Base-by-base conservation (phyloP, 305 asterid genomes). In the Fraxinus xanthoxyloides region DNA sequence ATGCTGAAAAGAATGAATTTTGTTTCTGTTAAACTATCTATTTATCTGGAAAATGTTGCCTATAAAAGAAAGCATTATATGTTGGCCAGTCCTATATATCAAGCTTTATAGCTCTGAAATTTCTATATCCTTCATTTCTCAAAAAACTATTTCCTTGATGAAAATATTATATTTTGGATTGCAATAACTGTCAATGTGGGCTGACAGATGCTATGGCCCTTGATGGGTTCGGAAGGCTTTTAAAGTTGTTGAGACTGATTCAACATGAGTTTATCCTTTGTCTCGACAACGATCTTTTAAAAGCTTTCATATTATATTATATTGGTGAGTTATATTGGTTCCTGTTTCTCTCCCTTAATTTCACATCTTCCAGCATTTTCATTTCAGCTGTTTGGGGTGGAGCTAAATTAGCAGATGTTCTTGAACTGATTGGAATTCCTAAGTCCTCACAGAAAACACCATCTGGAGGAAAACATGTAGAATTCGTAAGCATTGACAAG, bases 321-420 rank as follows among this genome's bases (percentile, higher is more conserved):
- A 9, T 30, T 7, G n/a, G n/a, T 28, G 19, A 24, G 73, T 65
- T 77, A 38, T 23, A 9, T 38, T 10, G 23, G 38, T 65, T 61
- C 15, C 38, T 30, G 76, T 19, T 79, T 82, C 21, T 72, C 72
- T 79, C 65, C 54, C 46, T 54, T 78, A 4, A 56, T 43, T 40
- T 83, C 59, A 9, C 48, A 26, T 82, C 79, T 78, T 83, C 35
- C n/a, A 83, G 82, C 69, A 30, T 86, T 84, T 69, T 75, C 63
- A 73, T 80, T 88, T 82, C 96, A 95, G 99, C 97, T 88, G 89
- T 91, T 72, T 95, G 99, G 98, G 88, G 90, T 86, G 98, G 99
- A 56, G 97, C 97, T 73, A 94, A 89, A 90, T 85, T 95, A 88
- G 91, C 96, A 15, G 99, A 95, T 88, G 98, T 94, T 82, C 97